These are phyloP conservation scores for Isoetes taiwanensis DNA, from an alignment of 75 land plant genomes.

Conservation along the genomic window DNA sequence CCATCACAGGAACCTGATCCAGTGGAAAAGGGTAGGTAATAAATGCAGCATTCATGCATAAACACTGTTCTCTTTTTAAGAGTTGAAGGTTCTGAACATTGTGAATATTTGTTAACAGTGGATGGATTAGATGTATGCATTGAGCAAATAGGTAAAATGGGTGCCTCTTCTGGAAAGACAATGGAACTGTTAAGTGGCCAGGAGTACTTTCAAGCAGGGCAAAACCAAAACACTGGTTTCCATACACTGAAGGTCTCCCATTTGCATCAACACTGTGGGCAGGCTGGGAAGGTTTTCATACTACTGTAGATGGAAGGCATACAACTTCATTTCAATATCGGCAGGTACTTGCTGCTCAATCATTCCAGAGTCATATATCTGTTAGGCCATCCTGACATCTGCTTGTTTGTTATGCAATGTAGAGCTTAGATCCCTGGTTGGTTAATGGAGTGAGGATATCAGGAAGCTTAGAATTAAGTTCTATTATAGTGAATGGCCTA, in stretches of 20 bases:
- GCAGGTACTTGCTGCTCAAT: constrained; percentile 54
- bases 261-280: constrained; percentile 75
- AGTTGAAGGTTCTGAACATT: too few species aligned
- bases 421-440: constrained; percentile 95
- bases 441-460: constrained; percentile 62
- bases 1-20: constrained; percentile 39
- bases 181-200: constrained; percentile 15
- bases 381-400: too few species aligned
- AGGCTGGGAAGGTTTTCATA: constrained; percentile 80
- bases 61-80: too few species aligned
- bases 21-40: background rate
- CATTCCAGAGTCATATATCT: too few species aligned
- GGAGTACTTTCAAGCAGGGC: constrained; percentile 8
- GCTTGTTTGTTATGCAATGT: too few species aligned
- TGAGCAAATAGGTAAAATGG: constrained; percentile 45
- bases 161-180: too few species aligned
- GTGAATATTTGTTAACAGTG: too few species aligned
- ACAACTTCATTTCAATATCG: constrained; percentile 83
- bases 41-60: too few species aligned
- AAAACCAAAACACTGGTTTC: constrained; percentile 55
- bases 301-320: constrained; percentile 93
- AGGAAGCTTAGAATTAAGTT: constrained; percentile 53
- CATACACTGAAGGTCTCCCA: constrained; percentile 60
- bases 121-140: constrained; percentile 74
- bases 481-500: constrained; percentile 73